Percentiles rank a stretch among this genome's conserved stretches.
These are phyloP conservation scores for Daldinia loculata DNA, from an alignment of 495 filamentous ascomycete species.

Conservation along the genomic window DNA sequence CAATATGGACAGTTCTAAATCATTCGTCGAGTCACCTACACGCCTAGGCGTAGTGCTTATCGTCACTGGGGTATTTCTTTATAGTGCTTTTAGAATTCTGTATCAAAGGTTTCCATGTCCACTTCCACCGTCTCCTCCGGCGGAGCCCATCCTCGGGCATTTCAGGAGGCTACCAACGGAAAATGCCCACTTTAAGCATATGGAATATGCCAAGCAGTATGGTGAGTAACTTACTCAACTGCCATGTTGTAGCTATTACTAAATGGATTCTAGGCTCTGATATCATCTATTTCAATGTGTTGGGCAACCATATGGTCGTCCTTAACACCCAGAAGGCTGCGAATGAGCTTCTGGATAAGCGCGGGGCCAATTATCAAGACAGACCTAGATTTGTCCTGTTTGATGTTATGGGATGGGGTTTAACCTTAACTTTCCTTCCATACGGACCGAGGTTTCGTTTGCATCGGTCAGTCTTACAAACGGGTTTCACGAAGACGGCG, in stretches of 20 bases:
- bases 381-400: slow-evolving; percentile 59
- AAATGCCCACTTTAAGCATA: slow-evolving; percentile 53
- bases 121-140: slow-evolving; percentile 52
- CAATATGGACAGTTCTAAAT: slow-evolving; percentile 26
- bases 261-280: slow-evolving; percentile 41
- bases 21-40: slow-evolving; percentile 20
- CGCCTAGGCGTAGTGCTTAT: slow-evolving; percentile 7
- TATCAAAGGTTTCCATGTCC: slow-evolving; percentile 41
- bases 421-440: slow-evolving; percentile 58
- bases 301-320: slow-evolving; percentile 55
- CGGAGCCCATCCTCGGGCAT: slow-evolving; percentile 54
- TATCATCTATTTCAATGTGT: slow-evolving; percentile 51
- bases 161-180: slow-evolving; percentile 51
- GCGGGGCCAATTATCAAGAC: slow-evolving; percentile 56
- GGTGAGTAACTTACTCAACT: slow-evolving; percentile 34
- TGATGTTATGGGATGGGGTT: slow-evolving; percentile 59
- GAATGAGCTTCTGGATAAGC: slow-evolving; percentile 54
- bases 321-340: slow-evolving; percentile 53
- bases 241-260: slow-evolving; percentile 10
- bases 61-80: slow-evolving; percentile 13
- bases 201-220: slow-evolving; percentile 52
- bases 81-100: slow-evolving; percentile 4
- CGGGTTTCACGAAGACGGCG: slow-evolving; percentile 50
- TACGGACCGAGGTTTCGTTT: slow-evolving; percentile 57
- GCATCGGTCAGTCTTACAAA: slow-evolving; percentile 56